Conservation (phyloP, 257 asterid species). For the Gardenia jasminoides region DNA sequence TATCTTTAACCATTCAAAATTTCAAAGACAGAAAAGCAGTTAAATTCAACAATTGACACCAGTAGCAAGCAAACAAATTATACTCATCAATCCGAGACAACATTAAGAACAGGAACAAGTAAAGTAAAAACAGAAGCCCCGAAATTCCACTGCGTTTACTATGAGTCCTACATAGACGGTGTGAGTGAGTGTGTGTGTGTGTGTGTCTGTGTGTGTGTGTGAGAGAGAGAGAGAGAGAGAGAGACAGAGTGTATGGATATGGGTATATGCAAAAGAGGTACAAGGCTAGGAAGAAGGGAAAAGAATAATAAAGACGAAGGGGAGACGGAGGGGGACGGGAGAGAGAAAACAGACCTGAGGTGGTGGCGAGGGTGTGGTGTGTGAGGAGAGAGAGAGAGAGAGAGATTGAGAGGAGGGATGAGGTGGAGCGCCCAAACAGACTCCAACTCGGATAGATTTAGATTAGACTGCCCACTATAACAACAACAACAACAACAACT, state of each 20-base stretch:
- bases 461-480: too few species aligned
- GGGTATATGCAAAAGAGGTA: background rate
- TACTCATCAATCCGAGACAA: slow-evolving; percentile 7
- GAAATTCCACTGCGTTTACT: background rate
- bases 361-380: background rate
- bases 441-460: slow-evolving; percentile 30
- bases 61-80: background rate
- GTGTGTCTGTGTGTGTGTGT: background rate
- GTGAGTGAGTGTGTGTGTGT: background rate
- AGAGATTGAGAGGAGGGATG: background rate
- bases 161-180: background rate
- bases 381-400: background rate
- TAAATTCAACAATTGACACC: background rate
- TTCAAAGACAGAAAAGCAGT: background rate
- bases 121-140: background rate
- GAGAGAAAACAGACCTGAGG: slow-evolving; percentile 18
- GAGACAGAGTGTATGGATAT: background rate
- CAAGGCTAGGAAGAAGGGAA: background rate
- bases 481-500: too few species aligned
- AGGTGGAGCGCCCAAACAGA: slow-evolving; percentile 30
- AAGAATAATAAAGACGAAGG: background rate
- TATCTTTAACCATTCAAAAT: background rate
- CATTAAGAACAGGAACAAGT: background rate
- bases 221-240: too few species aligned
- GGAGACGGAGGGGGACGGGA: slow-evolving; percentile 11